Base-by-base conservation (phyloP, 2,329 filamentous ascomycete genomes). In the Teratosphaeria epicoccoides region DNA sequence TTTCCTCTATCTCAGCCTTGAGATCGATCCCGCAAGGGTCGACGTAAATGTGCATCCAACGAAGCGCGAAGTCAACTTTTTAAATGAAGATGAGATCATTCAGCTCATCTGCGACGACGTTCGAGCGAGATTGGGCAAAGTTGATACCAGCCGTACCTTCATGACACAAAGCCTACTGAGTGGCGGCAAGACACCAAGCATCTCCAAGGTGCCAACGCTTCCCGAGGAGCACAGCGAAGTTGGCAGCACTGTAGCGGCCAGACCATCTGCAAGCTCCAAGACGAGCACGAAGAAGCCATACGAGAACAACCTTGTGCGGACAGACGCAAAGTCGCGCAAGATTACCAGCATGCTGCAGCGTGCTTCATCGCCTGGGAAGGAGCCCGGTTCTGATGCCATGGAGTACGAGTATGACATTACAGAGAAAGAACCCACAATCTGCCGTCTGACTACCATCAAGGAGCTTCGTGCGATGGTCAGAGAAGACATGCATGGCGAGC, bases 11-110 rank as follows among this genome's bases (percentile, higher is more conserved):
- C 76, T 98, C 24, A 93, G 85, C 64, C 77, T 98, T 2, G 87
- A 95, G 54, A 95, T 98, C 52, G 90, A 97, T 60, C 91, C 93
- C 1, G 82, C 85, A 24, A 79, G 91, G 49, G 88, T 98, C 3
- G 93, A 98, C 67, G 94, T 98, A 64, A 98, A 98, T 61, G 86
- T 98, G 0, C 93, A 98, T 68, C 93, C 93, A 0, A 98, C 93
- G 0, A 98, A 98, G 68, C 79, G 88, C 48, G 91, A 98, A 66
- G 93, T 98, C 20, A 93, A 97, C 63, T 97, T 98, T 61, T 76
- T 98, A 22, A 95, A 97, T 55, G 93, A 98, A 66, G 93, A 98
- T 57, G 93, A 98, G 61, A 95, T 98, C 45, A 85, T 93, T 46
- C 87, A 93, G 57, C 79, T 81, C 12, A 83, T 98, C 4, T 96